phyloP scores from a whole-genome alignment of 768 basidiomycete species.

The Leccinum pellstonianum region DNA sequence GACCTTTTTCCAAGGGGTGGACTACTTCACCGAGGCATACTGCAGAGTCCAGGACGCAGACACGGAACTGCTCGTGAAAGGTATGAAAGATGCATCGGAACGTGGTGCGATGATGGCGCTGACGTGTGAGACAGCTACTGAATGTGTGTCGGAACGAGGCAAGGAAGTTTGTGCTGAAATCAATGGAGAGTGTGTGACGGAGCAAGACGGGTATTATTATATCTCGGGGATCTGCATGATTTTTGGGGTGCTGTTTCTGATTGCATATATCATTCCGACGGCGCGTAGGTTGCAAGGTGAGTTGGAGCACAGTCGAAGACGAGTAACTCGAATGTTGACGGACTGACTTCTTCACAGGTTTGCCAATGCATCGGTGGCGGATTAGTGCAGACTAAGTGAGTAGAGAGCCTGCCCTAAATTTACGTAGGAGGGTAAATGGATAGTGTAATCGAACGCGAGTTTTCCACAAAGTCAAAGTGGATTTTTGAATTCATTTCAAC shows the following conservation, averaged over 20 bases:
- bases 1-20: constrained; percentile 59
- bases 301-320: constrained; percentile 24
- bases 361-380: constrained; percentile 73
- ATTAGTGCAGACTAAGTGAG: constrained; percentile 40
- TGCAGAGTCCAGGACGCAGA: constrained; percentile 70
- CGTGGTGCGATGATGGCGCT: not conserved
- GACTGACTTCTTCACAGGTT: constrained; percentile 42
- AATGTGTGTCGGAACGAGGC: constrained; percentile 93
- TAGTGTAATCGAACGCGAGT: constrained; percentile 23
- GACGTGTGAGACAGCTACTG: constrained; percentile 51
- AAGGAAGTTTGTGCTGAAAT: constrained; percentile 73
- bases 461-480: constrained; percentile 22
- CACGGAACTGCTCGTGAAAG: constrained; percentile 51
- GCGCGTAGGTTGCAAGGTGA: constrained; percentile 84
- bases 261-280: constrained; percentile 79
- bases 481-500: constrained; percentile 18
- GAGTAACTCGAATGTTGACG: not conserved
- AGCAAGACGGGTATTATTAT: constrained; percentile 90
- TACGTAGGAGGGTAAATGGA: constrained; percentile 2
- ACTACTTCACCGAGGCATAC: constrained; percentile 80
- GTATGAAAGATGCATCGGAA: constrained; percentile 34
- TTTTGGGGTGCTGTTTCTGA: constrained; percentile 70
- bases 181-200: constrained; percentile 77
- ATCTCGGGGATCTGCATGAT: constrained; percentile 76
- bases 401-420: constrained; percentile 34